phyloP scores from a whole-genome alignment of 306 rosid genomes.

The Quillaja saponaria region DNA sequence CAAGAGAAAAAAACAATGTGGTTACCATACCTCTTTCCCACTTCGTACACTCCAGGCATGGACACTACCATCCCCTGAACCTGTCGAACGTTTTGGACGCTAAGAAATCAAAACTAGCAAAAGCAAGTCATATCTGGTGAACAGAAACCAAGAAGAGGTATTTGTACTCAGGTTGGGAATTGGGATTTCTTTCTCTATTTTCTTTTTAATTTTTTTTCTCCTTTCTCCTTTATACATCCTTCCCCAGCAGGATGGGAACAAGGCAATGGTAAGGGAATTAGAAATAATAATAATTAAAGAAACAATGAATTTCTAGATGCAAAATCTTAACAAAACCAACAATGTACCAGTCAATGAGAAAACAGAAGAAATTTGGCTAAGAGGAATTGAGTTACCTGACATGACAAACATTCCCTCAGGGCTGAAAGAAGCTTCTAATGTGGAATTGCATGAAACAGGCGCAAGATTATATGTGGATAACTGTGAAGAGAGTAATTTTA shows the following conservation, averaged over 20 bases:
- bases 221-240: no score
- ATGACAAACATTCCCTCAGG: constrained; percentile 95
- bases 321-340: background rate
- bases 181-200: no score
- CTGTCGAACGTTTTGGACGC: constrained; percentile 44
- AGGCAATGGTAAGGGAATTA: constrained; percentile 17
- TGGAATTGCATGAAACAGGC: constrained; percentile 75
- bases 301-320: constrained; percentile 11
- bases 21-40: constrained; percentile 77
- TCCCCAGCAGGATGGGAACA: no score
- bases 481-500: constrained; percentile 36
- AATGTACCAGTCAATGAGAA: constrained; percentile 13
- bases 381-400: constrained; percentile 54
- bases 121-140: constrained; percentile 22
- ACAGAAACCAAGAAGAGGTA: constrained; percentile 20
- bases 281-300: constrained; percentile 13
- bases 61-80: constrained; percentile 92
- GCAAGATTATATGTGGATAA: constrained; percentile 73
- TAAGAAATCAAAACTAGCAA: constrained; percentile 23
- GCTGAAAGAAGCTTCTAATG: constrained; percentile 95
- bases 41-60: constrained; percentile 82
- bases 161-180: background rate
- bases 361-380: constrained; percentile 17
- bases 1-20: constrained; percentile 5
- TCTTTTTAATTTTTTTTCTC: no score